Evolutionary conservation across 805 yeast species (phyloP), one percentile per base, ranked within the genome.

Genomic region (Monosporozyma solicola): DNA sequence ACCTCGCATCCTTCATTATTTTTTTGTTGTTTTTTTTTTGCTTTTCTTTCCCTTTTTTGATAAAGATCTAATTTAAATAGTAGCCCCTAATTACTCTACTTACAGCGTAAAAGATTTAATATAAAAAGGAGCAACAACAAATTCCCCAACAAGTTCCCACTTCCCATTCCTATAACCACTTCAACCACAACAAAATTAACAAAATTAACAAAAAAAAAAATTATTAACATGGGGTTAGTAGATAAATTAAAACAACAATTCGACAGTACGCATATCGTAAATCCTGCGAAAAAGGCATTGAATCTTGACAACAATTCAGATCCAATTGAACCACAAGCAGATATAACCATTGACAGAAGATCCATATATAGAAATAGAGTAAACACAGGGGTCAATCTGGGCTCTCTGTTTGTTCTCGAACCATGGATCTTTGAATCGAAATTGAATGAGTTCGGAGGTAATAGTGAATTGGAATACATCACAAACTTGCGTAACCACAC

Each of bases 311-410:
- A 49, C 50, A n/a, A 66, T 71, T 29, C 41, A 22, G 16, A 9
- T 2, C 72, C 74, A 1, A 51, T 51, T 1, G 72, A 74, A 0
- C 24, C 55, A 53, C 8, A 80, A 78, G 3, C 59, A 10, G 61
- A 75, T 7, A 65, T 55, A 53, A 6, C 80, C 78, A 4, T 62
- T 10, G 61, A 75, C 8, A 64, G 62, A 50, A 71, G 67, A 43
- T 74, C 82, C 25, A 76, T 86, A n/a, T 82, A 75, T 61, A 83
- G 78, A 59, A 69, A 76, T 22, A 72, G 94, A 51, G 71, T 71
- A 59, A 87, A 87, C 63, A 82, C 79, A 63, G 98, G 97, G 6
- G 95, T 87, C 33, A 91, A 90, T 67, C 71, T 91, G 43, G 98
- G 98, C 0, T 78, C 90, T 0, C 68, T 85, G 53, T 91, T 90